phyloP scores from a whole-genome alignment of 2,329 filamentous ascomycete species.

The Ramularia endophylla region DNA sequence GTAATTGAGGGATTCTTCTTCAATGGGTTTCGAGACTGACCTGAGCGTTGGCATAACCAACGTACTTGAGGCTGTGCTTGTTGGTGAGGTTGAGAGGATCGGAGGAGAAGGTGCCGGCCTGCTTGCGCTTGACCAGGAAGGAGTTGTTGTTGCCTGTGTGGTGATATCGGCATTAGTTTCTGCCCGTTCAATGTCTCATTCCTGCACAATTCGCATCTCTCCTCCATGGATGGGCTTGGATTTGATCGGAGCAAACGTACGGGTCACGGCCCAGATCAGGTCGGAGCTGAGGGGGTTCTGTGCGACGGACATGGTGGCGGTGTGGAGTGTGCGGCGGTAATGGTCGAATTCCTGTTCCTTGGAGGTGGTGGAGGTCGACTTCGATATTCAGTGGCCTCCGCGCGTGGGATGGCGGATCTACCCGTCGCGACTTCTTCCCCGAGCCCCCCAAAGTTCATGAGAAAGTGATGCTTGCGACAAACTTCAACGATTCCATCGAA shows the following conservation, averaged over 20 bases:
- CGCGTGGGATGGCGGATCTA: too few species aligned
- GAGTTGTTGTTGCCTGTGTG: slow-evolving; percentile 73
- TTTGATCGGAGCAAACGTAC: slow-evolving; percentile 62
- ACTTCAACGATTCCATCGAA: background rate
- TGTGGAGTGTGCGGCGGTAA: slow-evolving; percentile 23
- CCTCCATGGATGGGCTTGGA: too few species aligned
- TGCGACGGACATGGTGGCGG: slow-evolving; percentile 51
- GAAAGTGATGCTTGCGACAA: too few species aligned
- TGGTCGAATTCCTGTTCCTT: slow-evolving; percentile 1
- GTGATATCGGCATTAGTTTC: slow-evolving; percentile 7
- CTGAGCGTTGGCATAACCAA: slow-evolving; percentile 91
- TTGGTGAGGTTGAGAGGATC: slow-evolving; percentile 93
- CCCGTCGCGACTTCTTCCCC: too few species aligned
- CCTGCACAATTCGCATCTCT: too few species aligned
- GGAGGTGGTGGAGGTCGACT: slow-evolving; percentile 1
- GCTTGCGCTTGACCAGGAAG: slow-evolving; percentile 85
- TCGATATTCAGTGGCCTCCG: background rate
- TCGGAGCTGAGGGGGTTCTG: slow-evolving; percentile 71
- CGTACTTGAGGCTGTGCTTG: slow-evolving; percentile 88
- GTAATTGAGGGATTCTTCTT: too few species aligned
- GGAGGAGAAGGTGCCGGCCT: slow-evolving; percentile 80
- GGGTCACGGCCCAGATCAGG: slow-evolving; percentile 90
- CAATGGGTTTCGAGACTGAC: too few species aligned
- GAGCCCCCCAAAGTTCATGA: too few species aligned
- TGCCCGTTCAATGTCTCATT: slow-evolving; percentile 2